Conservation (phyloP, 2,329 filamentous ascomycete species). For the Purpureocillium lavendulum region DNA sequence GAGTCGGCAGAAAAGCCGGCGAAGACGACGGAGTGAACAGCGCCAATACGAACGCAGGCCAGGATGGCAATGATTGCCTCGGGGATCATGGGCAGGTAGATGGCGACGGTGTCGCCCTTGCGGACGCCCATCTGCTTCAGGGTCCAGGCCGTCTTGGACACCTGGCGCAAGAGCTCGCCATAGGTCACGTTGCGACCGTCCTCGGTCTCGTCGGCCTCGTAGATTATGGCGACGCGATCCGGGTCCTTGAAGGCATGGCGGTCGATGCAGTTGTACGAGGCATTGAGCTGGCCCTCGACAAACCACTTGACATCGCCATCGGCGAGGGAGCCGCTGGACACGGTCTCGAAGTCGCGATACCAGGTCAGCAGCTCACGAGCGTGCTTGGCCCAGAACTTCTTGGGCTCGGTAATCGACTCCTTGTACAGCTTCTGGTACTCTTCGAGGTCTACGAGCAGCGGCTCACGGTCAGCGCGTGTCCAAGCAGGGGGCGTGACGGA, state of each 20-base stretch:
- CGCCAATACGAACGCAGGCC: conserved; percentile 85
- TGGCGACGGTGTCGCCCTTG: conserved; percentile 94
- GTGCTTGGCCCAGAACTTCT: conserved; percentile 81
- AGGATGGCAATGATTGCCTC: conserved; percentile 88
- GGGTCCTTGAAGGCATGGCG: conserved; percentile 94
- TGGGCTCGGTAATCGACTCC: conserved; percentile 82
- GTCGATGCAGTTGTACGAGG: conserved; percentile 95
- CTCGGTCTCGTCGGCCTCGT: conserved; percentile 86
- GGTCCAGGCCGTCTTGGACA: conserved; percentile 78
- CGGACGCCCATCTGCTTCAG: conserved; percentile 92
- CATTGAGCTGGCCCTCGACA: conserved; percentile 85
- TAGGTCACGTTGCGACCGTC: conserved; percentile 91
- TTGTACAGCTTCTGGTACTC: conserved; percentile 62
- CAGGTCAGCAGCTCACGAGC: conserved; percentile 87
- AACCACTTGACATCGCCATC: conserved; percentile 93
- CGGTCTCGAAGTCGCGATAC: conserved; percentile 87
- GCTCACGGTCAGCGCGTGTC: conserved; percentile 2
- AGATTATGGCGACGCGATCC: conserved; percentile 91
- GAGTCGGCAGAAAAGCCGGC: conserved; percentile 97
- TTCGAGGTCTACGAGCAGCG: conserved; percentile 41
- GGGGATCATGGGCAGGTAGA: conserved; percentile 98
- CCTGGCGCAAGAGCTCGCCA: conserved; percentile 83
- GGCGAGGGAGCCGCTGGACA: conserved; percentile 65
- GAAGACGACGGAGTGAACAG: conserved; percentile 95
- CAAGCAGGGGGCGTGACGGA: neutral